Conservation (phyloP, 23 red algal genomes). For the Cyanidiococcus yangmingshanensis region DNA sequence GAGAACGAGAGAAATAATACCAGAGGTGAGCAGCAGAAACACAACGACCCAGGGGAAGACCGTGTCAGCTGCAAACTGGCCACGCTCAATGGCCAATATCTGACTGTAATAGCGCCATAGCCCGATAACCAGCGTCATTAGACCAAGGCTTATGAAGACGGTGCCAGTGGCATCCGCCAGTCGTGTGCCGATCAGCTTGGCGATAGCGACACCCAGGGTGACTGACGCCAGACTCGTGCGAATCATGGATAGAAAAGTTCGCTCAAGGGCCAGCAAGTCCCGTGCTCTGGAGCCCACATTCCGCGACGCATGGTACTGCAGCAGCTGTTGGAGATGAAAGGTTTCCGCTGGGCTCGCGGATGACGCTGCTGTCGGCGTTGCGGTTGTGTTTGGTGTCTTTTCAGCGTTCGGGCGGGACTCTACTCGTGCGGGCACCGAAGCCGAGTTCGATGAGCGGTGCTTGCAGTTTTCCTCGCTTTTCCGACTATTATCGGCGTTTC, state of each 20-base stretch:
- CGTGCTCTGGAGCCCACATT: conserved; percentile 20
- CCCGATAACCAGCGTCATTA: conserved; percentile 14
- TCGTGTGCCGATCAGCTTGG: conserved; percentile 18
- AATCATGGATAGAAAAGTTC: conserved; percentile 28
- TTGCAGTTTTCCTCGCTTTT: too few species aligned
- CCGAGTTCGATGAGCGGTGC: too few species aligned
- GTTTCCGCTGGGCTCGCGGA: background rate
- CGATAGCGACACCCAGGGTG: conserved; percentile 25
- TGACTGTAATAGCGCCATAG: conserved; percentile 25
- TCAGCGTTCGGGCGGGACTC: too few species aligned
- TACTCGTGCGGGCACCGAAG: too few species aligned
- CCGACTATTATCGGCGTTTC: too few species aligned
- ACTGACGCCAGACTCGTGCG: conserved; percentile 26
- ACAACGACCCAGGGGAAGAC: conserved; percentile 29
- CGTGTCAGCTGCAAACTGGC: conserved; percentile 31
- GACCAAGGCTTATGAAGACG: conserved; percentile 22
- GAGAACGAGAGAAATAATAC: conserved; percentile 20
- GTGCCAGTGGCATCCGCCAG: conserved; percentile 23
- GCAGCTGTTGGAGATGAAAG: background rate
- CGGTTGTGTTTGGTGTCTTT: too few species aligned
- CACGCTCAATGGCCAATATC: conserved; percentile 21
- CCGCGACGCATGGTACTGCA: conserved; percentile 5
- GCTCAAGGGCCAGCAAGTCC: conserved; percentile 18
- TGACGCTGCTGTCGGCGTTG: background rate
- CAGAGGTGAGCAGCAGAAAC: conserved; percentile 14